A percentile compares a stretch with the other conserved stretches of the same genome.
Conservation (phyloP, 306 rosid species). For the Abrus precatorius region DNA sequence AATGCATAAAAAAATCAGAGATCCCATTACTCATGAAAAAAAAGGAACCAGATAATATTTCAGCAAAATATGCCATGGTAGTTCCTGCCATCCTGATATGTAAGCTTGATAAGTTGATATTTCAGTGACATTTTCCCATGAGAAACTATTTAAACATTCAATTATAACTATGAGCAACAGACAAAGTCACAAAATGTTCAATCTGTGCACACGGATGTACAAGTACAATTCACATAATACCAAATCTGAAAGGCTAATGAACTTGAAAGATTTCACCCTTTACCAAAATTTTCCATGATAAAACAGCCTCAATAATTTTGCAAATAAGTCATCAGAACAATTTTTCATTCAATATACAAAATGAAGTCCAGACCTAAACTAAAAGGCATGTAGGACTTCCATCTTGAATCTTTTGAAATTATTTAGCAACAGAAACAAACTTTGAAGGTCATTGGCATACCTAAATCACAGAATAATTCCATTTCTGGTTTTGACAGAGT, state of each 20-base stretch:
- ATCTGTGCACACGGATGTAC: background rate
- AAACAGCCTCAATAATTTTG: background rate
- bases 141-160: background rate
- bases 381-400: background rate
- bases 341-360: background rate
- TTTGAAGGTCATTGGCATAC: background rate
- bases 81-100: background rate
- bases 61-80: background rate
- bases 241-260: background rate
- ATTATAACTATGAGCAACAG: background rate
- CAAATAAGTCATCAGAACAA: slow-evolving; percentile 12
- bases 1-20: slow-evolving; percentile 15
- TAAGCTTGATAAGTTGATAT: background rate
- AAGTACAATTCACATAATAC: background rate
- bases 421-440: slow-evolving; percentile 30
- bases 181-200: background rate
- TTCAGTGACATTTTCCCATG: slow-evolving; percentile 7
- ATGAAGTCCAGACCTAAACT: background rate
- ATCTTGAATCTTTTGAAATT: slow-evolving; percentile 9
- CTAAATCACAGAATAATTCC: background rate
- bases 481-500: slow-evolving; percentile 2
- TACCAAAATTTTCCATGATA: background rate
- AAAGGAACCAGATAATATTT: slow-evolving; percentile 18
- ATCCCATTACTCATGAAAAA: slow-evolving; percentile 6
- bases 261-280: background rate